These are phyloP conservation scores for Aspergillus incahuasiensis DNA, from an alignment of 495 filamentous ascomycete genomes.

Conservation along the genomic window DNA sequence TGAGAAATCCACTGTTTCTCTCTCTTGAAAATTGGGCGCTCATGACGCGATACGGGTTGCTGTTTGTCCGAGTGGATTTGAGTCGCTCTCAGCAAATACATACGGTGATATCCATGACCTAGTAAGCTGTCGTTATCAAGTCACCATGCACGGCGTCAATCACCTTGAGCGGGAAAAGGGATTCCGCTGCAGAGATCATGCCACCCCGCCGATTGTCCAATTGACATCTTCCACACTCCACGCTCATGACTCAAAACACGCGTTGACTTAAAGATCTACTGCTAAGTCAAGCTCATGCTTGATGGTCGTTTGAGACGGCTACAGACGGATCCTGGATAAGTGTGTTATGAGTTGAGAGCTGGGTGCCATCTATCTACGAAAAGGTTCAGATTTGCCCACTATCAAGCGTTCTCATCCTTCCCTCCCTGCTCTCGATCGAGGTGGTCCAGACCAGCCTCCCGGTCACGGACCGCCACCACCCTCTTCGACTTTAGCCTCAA, in stretches of 20 bases:
- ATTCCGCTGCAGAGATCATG: constrained; percentile 13
- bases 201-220: constrained; percentile 6
- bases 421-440: neutral
- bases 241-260: neutral
- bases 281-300: neutral
- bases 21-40: neutral
- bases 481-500: neutral
- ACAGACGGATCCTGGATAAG: neutral
- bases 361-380: neutral
- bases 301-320: neutral
- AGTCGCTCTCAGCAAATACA: neutral
- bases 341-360: neutral
- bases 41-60: constrained; percentile 6
- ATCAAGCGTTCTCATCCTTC: neutral
- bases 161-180: neutral
- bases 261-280: neutral
- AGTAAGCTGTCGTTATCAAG: neutral
- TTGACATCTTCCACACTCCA: neutral
- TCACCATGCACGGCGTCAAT: neutral
- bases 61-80: neutral
- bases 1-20: constrained; percentile 1
- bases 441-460: neutral
- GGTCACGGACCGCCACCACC: neutral
- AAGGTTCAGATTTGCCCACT: neutral
- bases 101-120: too few relatives aligned